A percentile compares a stretch with the other conserved stretches of the same genome.
phyloP scores from a whole-genome alignment of 495 filamentous ascomycete species.

The Neurospora sp. region DNA sequence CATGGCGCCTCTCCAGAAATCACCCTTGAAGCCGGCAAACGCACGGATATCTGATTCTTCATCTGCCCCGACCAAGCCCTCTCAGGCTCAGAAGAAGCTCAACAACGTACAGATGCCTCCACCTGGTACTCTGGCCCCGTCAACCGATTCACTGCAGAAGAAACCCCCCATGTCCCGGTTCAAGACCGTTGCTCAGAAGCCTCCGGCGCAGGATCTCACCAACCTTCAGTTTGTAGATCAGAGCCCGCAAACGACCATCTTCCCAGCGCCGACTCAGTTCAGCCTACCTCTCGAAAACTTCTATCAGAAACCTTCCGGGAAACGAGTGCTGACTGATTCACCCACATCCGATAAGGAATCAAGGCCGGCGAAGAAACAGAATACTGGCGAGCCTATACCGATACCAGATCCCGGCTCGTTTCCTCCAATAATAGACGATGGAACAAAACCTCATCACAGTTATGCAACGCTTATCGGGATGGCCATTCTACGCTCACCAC shows the following conservation, averaged over 20 bases:
- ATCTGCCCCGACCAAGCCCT: constrained; percentile 34
- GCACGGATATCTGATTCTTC: constrained; percentile 27
- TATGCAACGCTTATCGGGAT: constrained; percentile 96
- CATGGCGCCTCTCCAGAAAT: constrained; percentile 35
- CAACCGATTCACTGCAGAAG: constrained; percentile 82
- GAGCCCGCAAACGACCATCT: constrained; percentile 45
- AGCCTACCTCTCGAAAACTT: constrained; percentile 43
- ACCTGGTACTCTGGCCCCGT: constrained; percentile 50
- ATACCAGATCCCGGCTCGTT: constrained; percentile 68
- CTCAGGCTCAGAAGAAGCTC: constrained; percentile 37
- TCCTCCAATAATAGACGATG: constrained; percentile 75
- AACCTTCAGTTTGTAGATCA: constrained; percentile 49
- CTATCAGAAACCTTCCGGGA: constrained; percentile 49
- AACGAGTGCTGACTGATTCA: constrained; percentile 63
- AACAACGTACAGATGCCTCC: constrained; percentile 62
- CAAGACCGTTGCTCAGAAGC: constrained; percentile 51
- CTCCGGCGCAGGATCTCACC: constrained; percentile 50
- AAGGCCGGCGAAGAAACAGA: constrained; percentile 51
- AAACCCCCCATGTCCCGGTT: constrained; percentile 53
- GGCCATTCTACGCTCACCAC: constrained; percentile 83
- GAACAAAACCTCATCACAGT: constrained; percentile 78
- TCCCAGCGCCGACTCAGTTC: constrained; percentile 38
- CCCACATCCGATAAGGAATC: constrained; percentile 57
- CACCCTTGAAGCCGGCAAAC: constrained; percentile 42
- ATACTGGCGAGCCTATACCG: constrained; percentile 47